phyloP scores from a whole-genome alignment of 2,329 filamentous ascomycete species.

The Fusarium cicatricum region DNA sequence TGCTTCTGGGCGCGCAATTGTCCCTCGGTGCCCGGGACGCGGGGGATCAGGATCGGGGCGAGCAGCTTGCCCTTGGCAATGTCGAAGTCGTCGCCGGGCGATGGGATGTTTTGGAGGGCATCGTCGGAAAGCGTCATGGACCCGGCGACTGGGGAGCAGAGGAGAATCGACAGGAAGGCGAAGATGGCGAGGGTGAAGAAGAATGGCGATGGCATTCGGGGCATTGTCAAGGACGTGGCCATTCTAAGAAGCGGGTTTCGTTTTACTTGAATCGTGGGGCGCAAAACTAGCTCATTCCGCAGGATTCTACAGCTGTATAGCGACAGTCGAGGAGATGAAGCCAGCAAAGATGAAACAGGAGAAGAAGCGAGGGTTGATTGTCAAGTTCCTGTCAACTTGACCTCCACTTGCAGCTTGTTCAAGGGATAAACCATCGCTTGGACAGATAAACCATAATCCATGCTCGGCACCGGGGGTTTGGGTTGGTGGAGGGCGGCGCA shows the following conservation, averaged over 20 bases:
- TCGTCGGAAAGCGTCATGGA: slow-evolving; percentile 74
- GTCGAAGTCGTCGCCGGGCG: slow-evolving; percentile 79
- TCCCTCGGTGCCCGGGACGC: slow-evolving; percentile 87
- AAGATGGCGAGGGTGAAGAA: slow-evolving; percentile 30
- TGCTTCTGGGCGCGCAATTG: slow-evolving; percentile 78
- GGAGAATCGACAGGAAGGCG: slow-evolving; percentile 30
- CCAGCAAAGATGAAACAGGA: not conserved
- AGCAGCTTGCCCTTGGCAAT: slow-evolving; percentile 79
- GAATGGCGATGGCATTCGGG: slow-evolving; percentile 27
- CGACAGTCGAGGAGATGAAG: not conserved
- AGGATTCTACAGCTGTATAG: slow-evolving; percentile 15
- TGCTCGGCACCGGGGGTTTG: slow-evolving; percentile 1
- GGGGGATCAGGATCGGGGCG: slow-evolving; percentile 84
- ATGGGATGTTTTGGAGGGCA: slow-evolving; percentile 75
- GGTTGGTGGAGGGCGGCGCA: slow-evolving; percentile 7
- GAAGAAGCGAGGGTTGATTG: no score
- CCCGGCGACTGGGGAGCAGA: slow-evolving; percentile 44
- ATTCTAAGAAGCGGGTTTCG: slow-evolving; percentile 30
- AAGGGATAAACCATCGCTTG: not conserved
- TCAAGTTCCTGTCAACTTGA: no score
- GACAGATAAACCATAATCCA: not conserved
- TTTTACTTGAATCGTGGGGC: slow-evolving; percentile 28
- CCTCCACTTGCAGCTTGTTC: no score
- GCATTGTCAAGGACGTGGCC: slow-evolving; percentile 30
- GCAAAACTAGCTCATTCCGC: slow-evolving; percentile 35